These are phyloP conservation scores for Fusarium virguliforme DNA, from an alignment of 2,329 filamentous ascomycete species.

Conservation along the genomic window DNA sequence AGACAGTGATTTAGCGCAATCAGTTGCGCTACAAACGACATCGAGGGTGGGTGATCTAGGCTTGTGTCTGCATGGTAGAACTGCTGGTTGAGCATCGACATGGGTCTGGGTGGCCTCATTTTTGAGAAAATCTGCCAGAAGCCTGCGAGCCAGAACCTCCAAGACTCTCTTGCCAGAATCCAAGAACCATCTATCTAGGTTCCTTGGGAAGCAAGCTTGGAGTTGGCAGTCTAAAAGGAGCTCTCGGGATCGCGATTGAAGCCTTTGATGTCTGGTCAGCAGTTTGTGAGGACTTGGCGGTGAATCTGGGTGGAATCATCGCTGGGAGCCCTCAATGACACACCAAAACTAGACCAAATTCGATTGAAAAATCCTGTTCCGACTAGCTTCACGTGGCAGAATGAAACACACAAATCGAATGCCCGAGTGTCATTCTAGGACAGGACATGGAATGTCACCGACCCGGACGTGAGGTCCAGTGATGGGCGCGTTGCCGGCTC, in stretches of 20 bases:
- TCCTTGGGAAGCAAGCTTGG: background rate
- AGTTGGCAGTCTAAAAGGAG: background rate
- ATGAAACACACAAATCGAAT: background rate
- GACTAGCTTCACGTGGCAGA: background rate
- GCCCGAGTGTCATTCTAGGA: background rate
- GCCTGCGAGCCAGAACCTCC: background rate
- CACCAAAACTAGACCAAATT: background rate
- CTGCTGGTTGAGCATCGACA: background rate
- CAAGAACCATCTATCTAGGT: background rate
- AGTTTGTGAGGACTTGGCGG: background rate
- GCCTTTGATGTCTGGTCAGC: background rate
- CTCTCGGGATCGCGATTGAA: background rate
- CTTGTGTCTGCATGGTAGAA: background rate
- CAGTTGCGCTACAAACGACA: background rate
- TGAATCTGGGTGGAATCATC: background rate
- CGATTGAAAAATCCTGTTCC: slow-evolving; percentile 12
- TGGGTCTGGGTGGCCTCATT: background rate
- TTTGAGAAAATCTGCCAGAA: background rate
- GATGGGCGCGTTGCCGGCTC: background rate
- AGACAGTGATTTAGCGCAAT: background rate
- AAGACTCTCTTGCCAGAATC: background rate
- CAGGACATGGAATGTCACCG: background rate
- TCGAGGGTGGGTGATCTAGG: background rate
- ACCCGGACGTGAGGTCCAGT: background rate
- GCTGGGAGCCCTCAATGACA: background rate